These are phyloP conservation scores for Isatis tinctoria DNA, from an alignment of 345 rosid genomes.

Conservation along the genomic window DNA sequence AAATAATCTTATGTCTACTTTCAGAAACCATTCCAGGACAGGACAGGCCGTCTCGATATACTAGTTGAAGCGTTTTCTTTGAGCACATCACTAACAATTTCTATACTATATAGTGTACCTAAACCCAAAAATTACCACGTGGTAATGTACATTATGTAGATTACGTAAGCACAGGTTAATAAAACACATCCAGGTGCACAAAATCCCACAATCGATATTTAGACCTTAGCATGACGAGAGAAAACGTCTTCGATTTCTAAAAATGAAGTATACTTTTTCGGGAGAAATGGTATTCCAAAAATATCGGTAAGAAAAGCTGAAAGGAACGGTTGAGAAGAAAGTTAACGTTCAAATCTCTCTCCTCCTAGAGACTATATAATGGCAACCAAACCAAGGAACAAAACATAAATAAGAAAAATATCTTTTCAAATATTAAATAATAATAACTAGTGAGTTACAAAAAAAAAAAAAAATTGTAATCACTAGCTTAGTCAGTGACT, in stretches of 20 bases:
- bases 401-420: neutral
- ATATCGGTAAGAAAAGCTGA: neutral
- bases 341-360: neutral
- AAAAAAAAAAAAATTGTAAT: constrained; percentile 4
- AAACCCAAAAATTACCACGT: too few relatives aligned
- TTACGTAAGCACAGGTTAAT: neutral
- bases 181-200: neutral
- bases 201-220: neutral
- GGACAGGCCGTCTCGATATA: neutral
- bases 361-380: constrained; percentile 13
- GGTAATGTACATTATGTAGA: neutral
- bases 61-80: neutral
- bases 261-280: neutral
- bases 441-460: constrained; percentile 3
- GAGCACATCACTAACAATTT: neutral
- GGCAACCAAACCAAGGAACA: neutral
- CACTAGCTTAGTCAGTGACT: constrained; percentile 10
- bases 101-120: too few relatives aligned
- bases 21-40: neutral
- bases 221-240: neutral
- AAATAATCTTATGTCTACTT: too few relatives aligned
- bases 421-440: neutral
- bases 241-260: constrained; percentile 1
- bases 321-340: constrained; percentile 15
- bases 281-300: neutral